Evolutionary conservation across 2,329 filamentous ascomycete species (phyloP), one percentile per base, ranked within the genome.

Genomic region (Epichloe hybrida): DNA sequence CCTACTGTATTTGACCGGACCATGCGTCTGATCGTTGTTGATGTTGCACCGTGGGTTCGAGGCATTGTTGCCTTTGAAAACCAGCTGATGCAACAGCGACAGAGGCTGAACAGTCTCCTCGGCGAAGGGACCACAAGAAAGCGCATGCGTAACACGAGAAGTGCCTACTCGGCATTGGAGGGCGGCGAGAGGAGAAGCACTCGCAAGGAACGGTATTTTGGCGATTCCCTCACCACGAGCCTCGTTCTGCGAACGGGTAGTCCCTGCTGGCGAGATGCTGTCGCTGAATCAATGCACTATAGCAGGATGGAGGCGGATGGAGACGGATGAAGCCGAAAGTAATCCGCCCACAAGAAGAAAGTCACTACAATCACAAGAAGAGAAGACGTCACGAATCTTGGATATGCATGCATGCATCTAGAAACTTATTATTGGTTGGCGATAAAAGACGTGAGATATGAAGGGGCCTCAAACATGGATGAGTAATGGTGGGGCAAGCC

Each of bases 21-120:
- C 0, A 69, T 85, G 58, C 64, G 66, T 0, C 71, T 83, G 20
- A 79, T 95, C 35, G 75, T 79, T 0, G 70, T 83, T 12, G 93
- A 98, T 55, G 72, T 97, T 2, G 90, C 89, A 0, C 93, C 94
- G 0, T 97, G 88, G 64, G 79, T 97, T n/a, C 85, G 94, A 11
- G 75, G 77, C 38, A 97, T 98, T 53, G 81, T 91, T 2, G 74
- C 81, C 0, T 86, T 84, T 61, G 91, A 97, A 58, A 70, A 80
- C 20, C 74, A 73, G 1, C 75, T 93, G 1, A 84, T 88, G 59
- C 72, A 80, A 54, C 79, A 88, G 55, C 78, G 88, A 11, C 63
- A 78, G 7, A 75, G 76, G 17, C 66, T 86, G 9, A 80, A 79
- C 56, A 80, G 73, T 50, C 64, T 88, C 1, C 66, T 86, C 12